Evolutionary conservation across 2,329 filamentous ascomycete species (phyloP).

Genomic region (Aureobasidium vineae): DNA sequence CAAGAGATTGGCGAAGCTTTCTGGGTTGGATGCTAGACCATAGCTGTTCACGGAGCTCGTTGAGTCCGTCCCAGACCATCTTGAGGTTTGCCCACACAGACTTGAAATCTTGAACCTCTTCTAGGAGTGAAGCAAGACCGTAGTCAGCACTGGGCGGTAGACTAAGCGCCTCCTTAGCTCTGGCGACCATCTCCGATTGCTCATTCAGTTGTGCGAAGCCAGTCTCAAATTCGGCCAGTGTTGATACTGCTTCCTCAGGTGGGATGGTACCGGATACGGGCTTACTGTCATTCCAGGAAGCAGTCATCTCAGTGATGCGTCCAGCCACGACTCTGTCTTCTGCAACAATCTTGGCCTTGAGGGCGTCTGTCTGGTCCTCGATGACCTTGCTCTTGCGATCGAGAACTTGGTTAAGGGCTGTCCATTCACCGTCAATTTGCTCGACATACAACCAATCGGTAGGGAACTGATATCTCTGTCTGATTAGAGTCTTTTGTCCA

Average conservation of each 20-base stretch:
- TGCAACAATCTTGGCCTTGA: conserved; percentile 90
- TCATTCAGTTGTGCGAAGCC: conserved; percentile 81
- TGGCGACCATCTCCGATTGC: conserved; percentile 90
- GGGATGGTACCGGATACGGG: conserved; percentile 93
- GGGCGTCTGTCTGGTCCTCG: conserved; percentile 90
- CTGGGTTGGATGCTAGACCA: conserved; percentile 96
- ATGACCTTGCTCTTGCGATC: conserved; percentile 92
- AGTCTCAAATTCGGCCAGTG: conserved; percentile 76
- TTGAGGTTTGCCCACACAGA: conserved; percentile 96
- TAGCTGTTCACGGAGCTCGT: conserved; percentile 85
- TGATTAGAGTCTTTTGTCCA: conserved; percentile 85
- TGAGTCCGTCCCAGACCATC: conserved; percentile 94
- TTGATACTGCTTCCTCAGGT: conserved; percentile 81
- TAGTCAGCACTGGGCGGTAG: conserved; percentile 77
- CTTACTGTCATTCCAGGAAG: conserved; percentile 94
- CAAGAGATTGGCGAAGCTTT: conserved; percentile 85
- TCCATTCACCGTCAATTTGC: conserved; percentile 95
- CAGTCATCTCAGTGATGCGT: conserved; percentile 80
- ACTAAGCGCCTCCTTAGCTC: conserved; percentile 94
- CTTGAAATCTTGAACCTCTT: conserved; percentile 98
- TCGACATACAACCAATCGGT: conserved; percentile 94
- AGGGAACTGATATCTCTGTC: conserved; percentile 91
- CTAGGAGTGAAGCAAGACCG: conserved; percentile 78
- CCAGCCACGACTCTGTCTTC: conserved; percentile 90
- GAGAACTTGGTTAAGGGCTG: conserved; percentile 86